Evolutionary conservation across 257 asterid genomes (phyloP), one percentile per base, ranked within the genome.

Genomic region (Forsythia suspensa): DNA sequence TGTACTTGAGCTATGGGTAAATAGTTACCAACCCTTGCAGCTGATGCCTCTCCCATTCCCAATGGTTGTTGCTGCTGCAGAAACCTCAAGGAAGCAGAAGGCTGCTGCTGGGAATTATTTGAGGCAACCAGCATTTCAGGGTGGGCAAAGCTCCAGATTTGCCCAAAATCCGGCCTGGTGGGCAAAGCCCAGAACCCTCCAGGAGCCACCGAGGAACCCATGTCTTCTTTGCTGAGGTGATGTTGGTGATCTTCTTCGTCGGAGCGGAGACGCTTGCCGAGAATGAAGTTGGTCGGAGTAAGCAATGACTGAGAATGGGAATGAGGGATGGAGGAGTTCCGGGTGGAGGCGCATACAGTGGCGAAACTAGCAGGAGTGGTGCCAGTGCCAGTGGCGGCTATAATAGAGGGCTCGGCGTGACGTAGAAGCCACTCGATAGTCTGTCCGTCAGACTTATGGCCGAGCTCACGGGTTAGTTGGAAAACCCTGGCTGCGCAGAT

Each of bases 131-230:
- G 34, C 34, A 29, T 29, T 29, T 29, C 34, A 29, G 34, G 34
- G 34, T 29, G 34, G 29, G 66, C 66, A 16, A 72, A 11, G 76
- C 76, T 72, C 76, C 76, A 72, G 8, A 72, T 42, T 59, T 72
- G 76, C 18, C 76, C 76, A 38, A 72, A 72, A 48, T 72, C 76
- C 21, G 76, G 66, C 18, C 76, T 29, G 7, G 76, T 18, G 3
- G 76, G 76, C 36, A 72, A 12, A n/a, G 76, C 76, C 76, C 76
- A 44, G 66, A 72, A 72, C 29, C 66, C 66, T 12, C 76, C 76
- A 20, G 63, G 63, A 24, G 65, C 65, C 18, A n/a, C 43, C 12
- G 51, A 39, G 74, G 76, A 37, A 15, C 66, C 66, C 65, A 72
- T 18, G 21, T 72, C 76, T n/a, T 72, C 40, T 72, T 48, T 48